phyloP scores from a whole-genome alignment of 2,329 filamentous ascomycete genomes.

The Trichoderma semiorbis region DNA sequence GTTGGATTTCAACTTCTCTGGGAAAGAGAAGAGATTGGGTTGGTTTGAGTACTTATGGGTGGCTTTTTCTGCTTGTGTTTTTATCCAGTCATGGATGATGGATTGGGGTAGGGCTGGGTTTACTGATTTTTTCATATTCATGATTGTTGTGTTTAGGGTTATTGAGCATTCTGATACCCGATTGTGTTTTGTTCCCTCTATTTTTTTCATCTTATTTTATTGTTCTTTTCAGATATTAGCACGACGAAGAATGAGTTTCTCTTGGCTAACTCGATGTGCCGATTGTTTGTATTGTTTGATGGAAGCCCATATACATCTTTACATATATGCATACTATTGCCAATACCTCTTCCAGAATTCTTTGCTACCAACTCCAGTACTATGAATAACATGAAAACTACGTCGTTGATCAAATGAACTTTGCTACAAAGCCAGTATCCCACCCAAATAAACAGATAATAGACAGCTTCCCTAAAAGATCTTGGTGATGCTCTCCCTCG shows the following conservation, averaged over 20 bases:
- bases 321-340: not conserved
- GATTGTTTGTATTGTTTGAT: not conserved
- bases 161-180: slow-evolving; percentile 35
- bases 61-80: not conserved
- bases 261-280: not conserved
- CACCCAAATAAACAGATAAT: not conserved
- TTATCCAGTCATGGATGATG: not conserved
- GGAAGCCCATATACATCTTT: not conserved
- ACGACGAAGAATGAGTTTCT: not conserved
- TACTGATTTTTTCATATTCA: slow-evolving; percentile 15
- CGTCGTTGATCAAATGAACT: not conserved
- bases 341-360: not conserved
- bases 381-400: not conserved
- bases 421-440: not conserved
- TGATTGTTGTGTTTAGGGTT: slow-evolving; percentile 25
- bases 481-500: slow-evolving; percentile 60
- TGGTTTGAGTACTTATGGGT: not conserved
- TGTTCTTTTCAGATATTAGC: not conserved
- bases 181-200: slow-evolving; percentile 23
- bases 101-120: not conserved
- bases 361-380: not conserved
- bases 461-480: slow-evolving; percentile 31
- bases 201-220: not conserved
- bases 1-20: not conserved
- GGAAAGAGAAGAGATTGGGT: not conserved